Evolutionary conservation across 2,329 filamentous ascomycete species (phyloP), one percentile per base, ranked within the genome.

Genomic region (Ophiostoma fasciatum): DNA sequence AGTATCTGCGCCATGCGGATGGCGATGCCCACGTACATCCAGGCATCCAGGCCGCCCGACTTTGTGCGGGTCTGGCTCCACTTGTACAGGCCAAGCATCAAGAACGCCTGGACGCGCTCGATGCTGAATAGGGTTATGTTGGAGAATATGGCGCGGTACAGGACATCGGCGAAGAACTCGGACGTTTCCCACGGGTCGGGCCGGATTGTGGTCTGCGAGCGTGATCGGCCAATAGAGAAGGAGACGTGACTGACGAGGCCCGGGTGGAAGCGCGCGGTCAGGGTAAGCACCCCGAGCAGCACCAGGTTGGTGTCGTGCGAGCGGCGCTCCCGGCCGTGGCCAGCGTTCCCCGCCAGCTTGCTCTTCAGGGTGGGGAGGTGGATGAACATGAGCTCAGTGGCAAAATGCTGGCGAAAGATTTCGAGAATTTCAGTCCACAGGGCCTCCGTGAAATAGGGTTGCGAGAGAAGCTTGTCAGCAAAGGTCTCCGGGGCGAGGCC

Each of bases 71-170:
- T 65, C 50, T 76, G 74, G 10, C 72, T 74, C 77, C 78, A 82
- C 43, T 82, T 76, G 42, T 82, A 79, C 10, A 81, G 58, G 2
- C 70, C 74, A 7, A 84, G 61, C 76, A 83, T 82, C 9, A 83
- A 60, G 31, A 75, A 64, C 1, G 76, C 74, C 45, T 82, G 77
- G 1, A 74, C 71, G 13, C 72, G 64, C 41, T 80, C 72, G 4
- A 82, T 58, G 1, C 70, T 72, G 5, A 70, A 65, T 9, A 53
- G 54, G 11, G 61, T 62, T 46, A 71, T 63, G 32, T 57, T 60
- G 32, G 53, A 62, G 22, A 59, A 68, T 29, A 66, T 59, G 20
- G 62, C 73, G 45, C 51, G 64, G 44, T 55, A 63, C 11, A 78
- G 63, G 7, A 70, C 66, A 9, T 67, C 60, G 11, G 74, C 74